Evolutionary conservation across 2,329 filamentous ascomycete species (phyloP).

Genomic region (Bipolaris bicolor): DNA sequence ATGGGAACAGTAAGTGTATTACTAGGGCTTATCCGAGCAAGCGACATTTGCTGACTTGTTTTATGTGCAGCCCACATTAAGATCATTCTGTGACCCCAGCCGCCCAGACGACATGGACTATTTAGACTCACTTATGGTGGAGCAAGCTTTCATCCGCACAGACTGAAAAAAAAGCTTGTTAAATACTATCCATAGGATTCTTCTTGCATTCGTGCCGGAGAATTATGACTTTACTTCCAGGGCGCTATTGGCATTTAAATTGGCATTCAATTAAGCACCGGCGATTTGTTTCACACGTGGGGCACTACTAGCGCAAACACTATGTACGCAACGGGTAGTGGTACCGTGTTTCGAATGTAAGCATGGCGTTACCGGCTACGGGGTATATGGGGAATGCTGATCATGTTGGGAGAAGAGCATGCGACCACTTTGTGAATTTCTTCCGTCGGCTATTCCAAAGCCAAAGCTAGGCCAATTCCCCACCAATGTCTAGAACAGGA

Average conservation of each 20-base stretch:
- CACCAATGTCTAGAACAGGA: constrained; percentile 21
- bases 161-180: constrained; percentile 7
- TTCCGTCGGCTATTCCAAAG: constrained; percentile 14
- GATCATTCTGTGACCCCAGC: constrained; percentile 1
- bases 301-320: constrained; percentile 17
- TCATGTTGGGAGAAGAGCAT: neutral
- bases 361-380: constrained; percentile 1
- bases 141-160: constrained; percentile 24
- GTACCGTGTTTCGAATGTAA: constrained; percentile 11
- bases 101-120: constrained; percentile 18
- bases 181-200: neutral
- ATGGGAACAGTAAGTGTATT: constrained; percentile 23
- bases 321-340: constrained; percentile 2
- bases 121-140: constrained; percentile 6
- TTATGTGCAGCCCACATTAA: constrained; percentile 11
- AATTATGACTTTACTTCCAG: constrained; percentile 8
- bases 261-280: constrained; percentile 29
- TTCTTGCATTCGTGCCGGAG: constrained; percentile 14
- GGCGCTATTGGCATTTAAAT: constrained; percentile 21
- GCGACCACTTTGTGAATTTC: constrained; percentile 7
- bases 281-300: constrained; percentile 23
- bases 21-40: neutral
- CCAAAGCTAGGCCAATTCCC: constrained; percentile 6
- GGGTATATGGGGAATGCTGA: neutral
- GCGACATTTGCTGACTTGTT: neutral